Conservation (phyloP, 345 rosid genomes). For the Euphorbia pulcherrima region DNA sequence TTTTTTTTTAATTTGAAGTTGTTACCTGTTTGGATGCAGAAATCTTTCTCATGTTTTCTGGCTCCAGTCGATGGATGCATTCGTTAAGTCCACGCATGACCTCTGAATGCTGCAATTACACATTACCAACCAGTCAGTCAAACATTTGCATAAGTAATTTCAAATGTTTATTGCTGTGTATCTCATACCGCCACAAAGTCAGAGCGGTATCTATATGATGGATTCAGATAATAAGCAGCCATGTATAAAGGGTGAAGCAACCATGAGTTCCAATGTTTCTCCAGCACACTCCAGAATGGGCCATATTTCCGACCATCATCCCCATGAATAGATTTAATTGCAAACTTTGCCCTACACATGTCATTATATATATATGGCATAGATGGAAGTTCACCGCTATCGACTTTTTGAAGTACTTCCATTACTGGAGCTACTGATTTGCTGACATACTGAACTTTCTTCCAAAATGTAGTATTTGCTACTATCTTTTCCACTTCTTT, state of each 20-base stretch:
- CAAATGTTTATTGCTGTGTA: conserved; percentile 8
- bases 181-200: conserved; percentile 68
- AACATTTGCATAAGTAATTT: background rate
- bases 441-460: conserved; percentile 31
- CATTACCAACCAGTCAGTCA: background rate
- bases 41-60: conserved; percentile 62
- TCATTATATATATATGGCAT: conserved; percentile 37
- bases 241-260: conserved; percentile 79
- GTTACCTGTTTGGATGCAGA: conserved; percentile 86
- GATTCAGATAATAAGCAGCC: conserved; percentile 92
- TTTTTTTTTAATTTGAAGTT: too few species aligned
- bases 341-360: conserved; percentile 38
- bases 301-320: conserved; percentile 52
- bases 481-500: conserved; percentile 43
- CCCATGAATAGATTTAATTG: conserved; percentile 36
- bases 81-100: conserved; percentile 81
- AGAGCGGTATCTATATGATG: conserved; percentile 64
- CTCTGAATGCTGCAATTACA: conserved; percentile 55
- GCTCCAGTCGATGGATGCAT: conserved; percentile 78
- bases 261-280: conserved; percentile 63
- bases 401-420: conserved; percentile 35
- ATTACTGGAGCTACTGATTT: conserved; percentile 39
- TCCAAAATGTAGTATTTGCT: conserved; percentile 40
- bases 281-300: conserved; percentile 79
- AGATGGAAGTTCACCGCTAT: conserved; percentile 29